Conservation (phyloP, 2,329 filamentous ascomycete species). For the Pseudogymnoascus sp. region DNA sequence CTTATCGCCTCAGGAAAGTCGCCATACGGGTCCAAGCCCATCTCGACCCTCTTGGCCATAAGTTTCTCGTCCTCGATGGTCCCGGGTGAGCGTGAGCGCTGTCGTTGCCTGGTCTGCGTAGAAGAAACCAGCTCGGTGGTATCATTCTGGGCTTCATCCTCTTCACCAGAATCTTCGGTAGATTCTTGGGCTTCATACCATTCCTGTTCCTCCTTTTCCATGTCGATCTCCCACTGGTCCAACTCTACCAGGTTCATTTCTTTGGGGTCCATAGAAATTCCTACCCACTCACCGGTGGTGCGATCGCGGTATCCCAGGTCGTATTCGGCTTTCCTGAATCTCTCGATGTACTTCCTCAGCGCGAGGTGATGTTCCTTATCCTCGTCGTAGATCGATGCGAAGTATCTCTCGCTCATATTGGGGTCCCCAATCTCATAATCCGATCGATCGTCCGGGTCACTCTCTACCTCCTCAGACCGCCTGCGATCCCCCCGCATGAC, state of each 20-base stretch:
- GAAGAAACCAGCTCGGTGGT: not conserved
- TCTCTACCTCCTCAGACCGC: not conserved
- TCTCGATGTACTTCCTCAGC: not conserved
- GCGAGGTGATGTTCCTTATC: not conserved
- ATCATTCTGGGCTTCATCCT: too few relatives aligned
- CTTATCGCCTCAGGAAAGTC: not conserved
- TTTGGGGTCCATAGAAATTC: not conserved
- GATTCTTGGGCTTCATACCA: too few relatives aligned
- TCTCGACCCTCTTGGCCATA: not conserved
- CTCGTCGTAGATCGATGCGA: not conserved
- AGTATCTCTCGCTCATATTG: not conserved
- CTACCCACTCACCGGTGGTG: not conserved
- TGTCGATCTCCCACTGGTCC: not conserved
- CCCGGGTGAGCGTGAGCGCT: not conserved
- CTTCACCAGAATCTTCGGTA: too few relatives aligned
- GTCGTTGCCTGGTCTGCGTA: not conserved
- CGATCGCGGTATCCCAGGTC: not conserved
- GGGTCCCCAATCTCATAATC: not conserved
- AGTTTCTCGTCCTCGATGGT: not conserved
- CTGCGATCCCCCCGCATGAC: not conserved
- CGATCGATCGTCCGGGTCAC: not conserved
- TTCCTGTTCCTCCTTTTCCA: not conserved
- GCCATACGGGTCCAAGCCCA: not conserved
- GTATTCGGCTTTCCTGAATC: not conserved
- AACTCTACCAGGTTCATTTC: not conserved